phyloP scores from a whole-genome alignment of 306 rosid species.

The Crotalaria pallida region DNA sequence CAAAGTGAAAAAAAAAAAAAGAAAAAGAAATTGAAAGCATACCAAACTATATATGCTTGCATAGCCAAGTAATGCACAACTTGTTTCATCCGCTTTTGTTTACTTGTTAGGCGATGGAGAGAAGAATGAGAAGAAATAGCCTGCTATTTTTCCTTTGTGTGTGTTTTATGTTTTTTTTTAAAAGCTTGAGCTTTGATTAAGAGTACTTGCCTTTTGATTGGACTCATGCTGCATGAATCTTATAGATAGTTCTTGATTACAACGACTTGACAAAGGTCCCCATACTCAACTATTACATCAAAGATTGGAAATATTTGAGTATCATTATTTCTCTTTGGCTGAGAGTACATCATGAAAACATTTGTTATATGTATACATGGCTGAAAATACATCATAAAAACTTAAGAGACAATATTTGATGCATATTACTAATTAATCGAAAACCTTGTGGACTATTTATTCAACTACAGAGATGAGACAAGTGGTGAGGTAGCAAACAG shows the following conservation, averaged over 20 bases:
- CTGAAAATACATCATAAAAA: too few species aligned
- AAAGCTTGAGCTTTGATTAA: constrained; percentile 7
- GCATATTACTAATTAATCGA: neutral
- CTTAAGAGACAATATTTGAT: neutral
- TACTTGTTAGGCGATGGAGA: neutral
- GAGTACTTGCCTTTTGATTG: constrained; percentile 26
- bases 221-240: constrained; percentile 21
- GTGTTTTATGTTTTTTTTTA: neutral
- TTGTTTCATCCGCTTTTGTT: too few species aligned
- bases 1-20: too few species aligned
- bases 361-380: too few species aligned
- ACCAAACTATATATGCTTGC: too few species aligned
- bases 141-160: neutral
- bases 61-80: too few species aligned
- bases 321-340: too few species aligned
- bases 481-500: constrained; percentile 59
- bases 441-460: neutral
- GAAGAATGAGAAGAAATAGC: neutral
- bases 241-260: constrained; percentile 71
- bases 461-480: constrained; percentile 33
- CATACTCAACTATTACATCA: constrained; percentile 32
- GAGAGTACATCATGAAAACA: too few species aligned
- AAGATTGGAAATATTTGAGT: neutral
- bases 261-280: constrained; percentile 70
- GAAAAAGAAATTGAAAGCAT: too few species aligned